These are phyloP conservation scores for Diaporthe australafricana DNA, from an alignment of 2,329 filamentous ascomycete species.

Conservation along the genomic window DNA sequence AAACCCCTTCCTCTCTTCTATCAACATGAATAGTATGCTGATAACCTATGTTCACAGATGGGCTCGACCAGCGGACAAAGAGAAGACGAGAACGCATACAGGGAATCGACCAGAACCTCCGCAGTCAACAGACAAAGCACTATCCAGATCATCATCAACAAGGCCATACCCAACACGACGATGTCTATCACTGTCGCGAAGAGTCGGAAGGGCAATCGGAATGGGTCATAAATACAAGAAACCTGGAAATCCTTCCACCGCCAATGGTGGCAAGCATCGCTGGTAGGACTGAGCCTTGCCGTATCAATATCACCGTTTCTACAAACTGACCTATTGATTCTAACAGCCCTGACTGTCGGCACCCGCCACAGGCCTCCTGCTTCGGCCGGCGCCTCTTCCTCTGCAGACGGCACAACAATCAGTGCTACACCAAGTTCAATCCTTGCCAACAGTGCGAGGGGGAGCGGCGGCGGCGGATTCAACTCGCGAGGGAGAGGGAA, in stretches of 20 bases:
- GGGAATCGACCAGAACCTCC: too few species aligned
- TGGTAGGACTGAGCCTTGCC: background rate
- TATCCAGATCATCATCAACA: too few species aligned
- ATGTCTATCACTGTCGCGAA: too few species aligned
- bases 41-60: too few species aligned
- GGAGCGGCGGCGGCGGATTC: background rate
- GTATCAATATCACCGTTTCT: background rate
- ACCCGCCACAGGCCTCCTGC: background rate
- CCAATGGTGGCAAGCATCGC: constrained; percentile 4
- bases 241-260: background rate
- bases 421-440: constrained; percentile 17
- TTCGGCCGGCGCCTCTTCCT: constrained; percentile 4
- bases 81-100: too few species aligned
- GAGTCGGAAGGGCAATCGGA: too few species aligned
- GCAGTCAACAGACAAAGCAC: background rate
- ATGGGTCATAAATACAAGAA: constrained; percentile 14
- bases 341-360: background rate
- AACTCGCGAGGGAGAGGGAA: background rate
- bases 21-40: too few species aligned
- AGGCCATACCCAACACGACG: too few species aligned
- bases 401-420: background rate
- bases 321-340: background rate
- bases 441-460: background rate
- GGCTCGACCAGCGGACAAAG: too few species aligned
- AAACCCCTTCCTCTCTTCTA: too few species aligned